A percentile compares a stretch with the other conserved stretches of the same genome.
Conservation (phyloP, 345 rosid genomes). For the Trapa incisa region DNA sequence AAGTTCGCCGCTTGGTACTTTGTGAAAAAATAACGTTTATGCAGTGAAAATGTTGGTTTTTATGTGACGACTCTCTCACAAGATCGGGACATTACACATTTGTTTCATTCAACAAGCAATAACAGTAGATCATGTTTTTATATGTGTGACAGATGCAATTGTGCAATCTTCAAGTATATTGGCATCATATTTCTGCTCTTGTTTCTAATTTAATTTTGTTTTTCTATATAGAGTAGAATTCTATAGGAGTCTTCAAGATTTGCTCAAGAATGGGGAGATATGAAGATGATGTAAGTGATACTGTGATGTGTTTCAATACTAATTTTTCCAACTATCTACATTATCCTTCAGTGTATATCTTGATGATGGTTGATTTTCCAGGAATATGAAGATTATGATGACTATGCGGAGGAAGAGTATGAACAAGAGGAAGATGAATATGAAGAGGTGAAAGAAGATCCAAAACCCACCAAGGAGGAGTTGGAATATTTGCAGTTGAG, state of each 20-base stretch:
- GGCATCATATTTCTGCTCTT: not conserved
- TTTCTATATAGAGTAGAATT: not conserved
- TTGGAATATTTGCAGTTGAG: conserved; percentile 55
- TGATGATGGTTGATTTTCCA: conserved; percentile 2
- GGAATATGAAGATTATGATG: conserved; percentile 35
- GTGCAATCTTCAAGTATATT: not conserved
- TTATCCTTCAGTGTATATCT: not conserved
- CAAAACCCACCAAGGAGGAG: conserved; percentile 42
- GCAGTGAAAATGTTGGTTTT: not conserved
- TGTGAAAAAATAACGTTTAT: too few relatives aligned
- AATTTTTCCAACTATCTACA: not conserved
- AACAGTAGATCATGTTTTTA: too few relatives aligned
- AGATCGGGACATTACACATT: too few relatives aligned
- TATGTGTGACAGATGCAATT: not conserved
- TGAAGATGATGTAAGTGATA: conserved; percentile 31
- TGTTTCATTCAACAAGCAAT: too few relatives aligned
- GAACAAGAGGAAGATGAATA: conserved; percentile 25
- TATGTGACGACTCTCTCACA: too few relatives aligned
- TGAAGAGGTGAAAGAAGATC: conserved; percentile 29
- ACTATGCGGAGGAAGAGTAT: conserved; percentile 43
- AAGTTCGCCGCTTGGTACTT: too few relatives aligned
- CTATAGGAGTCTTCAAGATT: not conserved
- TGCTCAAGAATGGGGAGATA: conserved; percentile 23
- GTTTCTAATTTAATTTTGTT: not conserved
- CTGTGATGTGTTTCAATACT: not conserved